Evolutionary conservation across 129 eudicot genomes (phyloP).

Genomic region (Daucus carota): DH1_v3.0 NC_030382.2:34812501-34813000

Average conservation of each 20-base stretch:
- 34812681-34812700: conserved; percentile 62
- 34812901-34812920: conserved; percentile 88
- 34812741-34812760: conserved; percentile 40
- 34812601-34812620: conserved; percentile 95
- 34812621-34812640: conserved; percentile 60
- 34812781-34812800: neutral
- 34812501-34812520: conserved; percentile 2
- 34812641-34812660: conserved; percentile 73
- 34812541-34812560: conserved; percentile 27
- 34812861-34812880: conserved; percentile 80
- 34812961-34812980: neutral
- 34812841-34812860: conserved; percentile 57
- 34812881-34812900: conserved; percentile 68
- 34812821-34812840: conserved; percentile 13
- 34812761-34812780: conserved; percentile 6
- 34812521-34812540: neutral
- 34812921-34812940: conserved; percentile 44
- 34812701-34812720: conserved; percentile 84
- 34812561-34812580: conserved; percentile 35
- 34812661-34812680: conserved; percentile 67
- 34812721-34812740: conserved; percentile 46
- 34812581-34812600: conserved; percentile 69
- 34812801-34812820: neutral
- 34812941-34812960: neutral
- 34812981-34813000: too few species aligned